Base-by-base conservation (phyloP, 2,329 filamentous ascomycete genomes). In the Phyllosticta citribraziliensis region DNA sequence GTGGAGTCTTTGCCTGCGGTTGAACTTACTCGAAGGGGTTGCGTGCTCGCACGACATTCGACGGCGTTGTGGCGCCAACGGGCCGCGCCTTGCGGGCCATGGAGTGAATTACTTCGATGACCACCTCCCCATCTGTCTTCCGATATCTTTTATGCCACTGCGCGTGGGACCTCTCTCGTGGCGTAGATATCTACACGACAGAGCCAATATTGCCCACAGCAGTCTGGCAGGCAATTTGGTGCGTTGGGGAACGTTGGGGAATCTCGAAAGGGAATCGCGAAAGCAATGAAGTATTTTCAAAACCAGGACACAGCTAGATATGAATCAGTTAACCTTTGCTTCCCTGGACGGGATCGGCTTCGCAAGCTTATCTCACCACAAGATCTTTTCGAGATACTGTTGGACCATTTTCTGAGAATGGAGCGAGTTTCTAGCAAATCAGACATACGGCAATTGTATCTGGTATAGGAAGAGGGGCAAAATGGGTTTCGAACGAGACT, bases 11-110 rank as follows among this genome's bases (percentile, higher is more conserved):
- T 12, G 40, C 47, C 59, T 54, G 10, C 47, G 20, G 55, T 57
- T 47, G 50, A 9, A 53, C 59, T 61, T 56, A 61, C 59, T 56
- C 59, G 59, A 35, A 50, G 14, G 55, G 55, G 33, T 61, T 54
- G 59, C 59, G 59, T 61, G 59, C 59, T 61, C 54, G 59, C 59
- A 61, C 59, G 59, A 61, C 59, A 61, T 61, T 51, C 25, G 54
- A 35, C 33, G 53, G 40, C 40, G 25, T 22, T 25, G 40, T 60
- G 52, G 52, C 58, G 58, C 52, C 58, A n/a, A 47, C 40, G 40
- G 40, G 40, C 40, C 40, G 40, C 40, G 17, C 40, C 40, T 47
- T n/a, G 8, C 17, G 17, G 40, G 19, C 6, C 14, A n/a, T 47
- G 40, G n/a, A 47, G 14, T 14, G n/a, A 47, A 47, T 5, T 2